These are phyloP conservation scores for Verbascum thapsus DNA, from an alignment of 257 asterid species.

Conservation along the genomic window DNA sequence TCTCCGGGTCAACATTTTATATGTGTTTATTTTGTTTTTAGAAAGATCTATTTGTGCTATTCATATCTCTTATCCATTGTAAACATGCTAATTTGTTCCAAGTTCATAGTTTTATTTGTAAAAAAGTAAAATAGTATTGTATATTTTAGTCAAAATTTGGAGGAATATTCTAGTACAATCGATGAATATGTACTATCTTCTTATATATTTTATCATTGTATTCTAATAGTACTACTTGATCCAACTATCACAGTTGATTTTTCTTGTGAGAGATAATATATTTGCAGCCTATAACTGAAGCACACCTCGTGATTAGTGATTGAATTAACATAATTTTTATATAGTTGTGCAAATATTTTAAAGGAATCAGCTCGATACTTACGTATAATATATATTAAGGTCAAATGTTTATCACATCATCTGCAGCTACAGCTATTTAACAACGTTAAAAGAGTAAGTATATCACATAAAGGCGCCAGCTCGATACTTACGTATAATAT, in stretches of 20 bases:
- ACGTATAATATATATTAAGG: conserved; percentile 12
- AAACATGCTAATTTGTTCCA: conserved; percentile 16
- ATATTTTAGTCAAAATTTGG: not conserved
- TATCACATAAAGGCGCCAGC: not conserved
- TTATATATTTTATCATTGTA: not conserved
- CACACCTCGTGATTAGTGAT: not conserved
- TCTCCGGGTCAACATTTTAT: conserved; percentile 32
- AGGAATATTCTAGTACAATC: conserved; percentile 25
- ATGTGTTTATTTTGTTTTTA: not conserved
- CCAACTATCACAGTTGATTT: not conserved
- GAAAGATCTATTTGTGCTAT: conserved; percentile 25
- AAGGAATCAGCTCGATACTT: not conserved
- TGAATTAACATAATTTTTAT: not conserved
- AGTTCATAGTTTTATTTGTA: conserved; percentile 6
- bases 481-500: conserved; percentile 2
- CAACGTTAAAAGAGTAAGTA: not conserved
- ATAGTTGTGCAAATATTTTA: not conserved
- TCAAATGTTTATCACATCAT: not conserved
- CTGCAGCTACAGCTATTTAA: not conserved
- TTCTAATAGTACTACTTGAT: not conserved
- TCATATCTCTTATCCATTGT: not conserved
- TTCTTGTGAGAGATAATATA: not conserved
- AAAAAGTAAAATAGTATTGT: conserved; percentile 9
- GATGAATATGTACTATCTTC: not conserved
- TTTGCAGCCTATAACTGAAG: not conserved